A percentile compares a stretch with the other conserved stretches of the same genome.
phyloP scores from a whole-genome alignment of 192 early-diverging fungal genomes.

The Dissophora ornata region DNA sequence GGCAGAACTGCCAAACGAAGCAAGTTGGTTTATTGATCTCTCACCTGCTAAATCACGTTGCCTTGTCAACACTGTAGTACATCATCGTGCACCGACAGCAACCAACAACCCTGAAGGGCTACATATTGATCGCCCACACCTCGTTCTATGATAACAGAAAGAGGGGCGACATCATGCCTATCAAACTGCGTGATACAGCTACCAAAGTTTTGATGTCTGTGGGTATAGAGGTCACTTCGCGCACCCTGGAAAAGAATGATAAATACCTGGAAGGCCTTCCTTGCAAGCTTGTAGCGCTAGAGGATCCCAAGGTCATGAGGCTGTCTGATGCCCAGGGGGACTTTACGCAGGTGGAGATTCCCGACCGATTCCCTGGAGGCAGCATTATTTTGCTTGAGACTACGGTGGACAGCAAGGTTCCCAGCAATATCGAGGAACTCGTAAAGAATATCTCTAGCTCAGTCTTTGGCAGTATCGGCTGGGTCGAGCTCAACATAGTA shows the following conservation, averaged over 20 bases:
- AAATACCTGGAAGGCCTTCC: slow-evolving; percentile 57
- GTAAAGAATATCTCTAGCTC: slow-evolving; percentile 71
- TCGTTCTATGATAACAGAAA: slow-evolving; percentile 74
- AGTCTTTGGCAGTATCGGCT: slow-evolving; percentile 68
- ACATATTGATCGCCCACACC: slow-evolving; percentile 88
- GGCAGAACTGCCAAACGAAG: no score
- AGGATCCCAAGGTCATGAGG: slow-evolving; percentile 58
- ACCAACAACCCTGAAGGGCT: slow-evolving; percentile 91
- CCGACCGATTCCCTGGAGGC: slow-evolving; percentile 84
- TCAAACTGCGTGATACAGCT: slow-evolving; percentile 68
- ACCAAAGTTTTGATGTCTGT: slow-evolving; percentile 68
- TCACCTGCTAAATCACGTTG: slow-evolving; percentile 3
- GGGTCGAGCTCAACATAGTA: slow-evolving; percentile 85
- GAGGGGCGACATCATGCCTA: slow-evolving; percentile 61
- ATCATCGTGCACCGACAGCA: slow-evolving; percentile 94
- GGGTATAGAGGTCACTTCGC: slow-evolving; percentile 60
- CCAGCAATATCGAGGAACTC: slow-evolving; percentile 63
- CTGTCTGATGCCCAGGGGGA: slow-evolving; percentile 62
- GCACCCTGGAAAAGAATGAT: slow-evolving; percentile 31
- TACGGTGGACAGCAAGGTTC: slow-evolving; percentile 62
- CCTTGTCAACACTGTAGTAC: slow-evolving; percentile 71
- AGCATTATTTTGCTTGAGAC: slow-evolving; percentile 81
- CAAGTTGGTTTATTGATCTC: neutral
- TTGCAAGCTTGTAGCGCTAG: slow-evolving; percentile 61
- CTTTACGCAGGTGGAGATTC: slow-evolving; percentile 71